A percentile compares a stretch with the other conserved stretches of the same genome.
Evolutionary conservation across 495 filamentous ascomycete species (phyloP).

Genomic region (Thermochaetoides thermophila): DNA sequence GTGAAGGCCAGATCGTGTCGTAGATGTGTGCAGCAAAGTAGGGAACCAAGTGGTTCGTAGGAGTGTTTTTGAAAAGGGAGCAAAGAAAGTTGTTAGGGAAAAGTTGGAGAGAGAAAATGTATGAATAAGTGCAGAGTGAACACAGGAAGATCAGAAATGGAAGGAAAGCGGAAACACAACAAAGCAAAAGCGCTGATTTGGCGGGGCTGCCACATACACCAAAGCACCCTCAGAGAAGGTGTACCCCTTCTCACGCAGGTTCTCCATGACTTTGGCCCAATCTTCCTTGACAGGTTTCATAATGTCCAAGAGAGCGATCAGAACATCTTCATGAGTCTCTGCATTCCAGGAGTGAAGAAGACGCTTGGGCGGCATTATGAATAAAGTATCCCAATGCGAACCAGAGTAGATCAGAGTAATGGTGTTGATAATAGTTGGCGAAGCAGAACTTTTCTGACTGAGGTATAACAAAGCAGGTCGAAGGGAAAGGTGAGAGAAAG

Average conservation of each 20-base stretch:
- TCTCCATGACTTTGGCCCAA: conserved; percentile 7
- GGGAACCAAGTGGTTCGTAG: not conserved
- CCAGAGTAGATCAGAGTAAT: too few species aligned
- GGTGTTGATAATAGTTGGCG: too few species aligned
- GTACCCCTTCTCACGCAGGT: conserved; percentile 12
- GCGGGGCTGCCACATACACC: conserved; percentile 11
- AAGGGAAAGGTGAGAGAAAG: not conserved
- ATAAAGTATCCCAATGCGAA: not conserved
- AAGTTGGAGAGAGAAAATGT: conserved; percentile 1
- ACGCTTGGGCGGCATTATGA: conserved; percentile 1
- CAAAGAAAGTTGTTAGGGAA: not conserved
- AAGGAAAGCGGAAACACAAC: not conserved
- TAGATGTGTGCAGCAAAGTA: not conserved
- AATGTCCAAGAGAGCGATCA: conserved; percentile 11
- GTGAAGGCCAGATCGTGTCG: not conserved
- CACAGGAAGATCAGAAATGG: not conserved
- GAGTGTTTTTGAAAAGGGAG: not conserved
- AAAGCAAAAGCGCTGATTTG: not conserved
- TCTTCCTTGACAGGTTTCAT: conserved; percentile 10
- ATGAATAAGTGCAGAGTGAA: not conserved
- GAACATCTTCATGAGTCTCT: conserved; percentile 12
- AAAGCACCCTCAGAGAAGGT: conserved; percentile 16
- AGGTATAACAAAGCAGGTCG: too few species aligned
- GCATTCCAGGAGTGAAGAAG: conserved; percentile 11
- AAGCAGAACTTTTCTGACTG: too few species aligned